A percentile compares a stretch with the other conserved stretches of the same genome.
Conservation (phyloP, 208 protist species). For the Crithidia brevicula region DNA sequence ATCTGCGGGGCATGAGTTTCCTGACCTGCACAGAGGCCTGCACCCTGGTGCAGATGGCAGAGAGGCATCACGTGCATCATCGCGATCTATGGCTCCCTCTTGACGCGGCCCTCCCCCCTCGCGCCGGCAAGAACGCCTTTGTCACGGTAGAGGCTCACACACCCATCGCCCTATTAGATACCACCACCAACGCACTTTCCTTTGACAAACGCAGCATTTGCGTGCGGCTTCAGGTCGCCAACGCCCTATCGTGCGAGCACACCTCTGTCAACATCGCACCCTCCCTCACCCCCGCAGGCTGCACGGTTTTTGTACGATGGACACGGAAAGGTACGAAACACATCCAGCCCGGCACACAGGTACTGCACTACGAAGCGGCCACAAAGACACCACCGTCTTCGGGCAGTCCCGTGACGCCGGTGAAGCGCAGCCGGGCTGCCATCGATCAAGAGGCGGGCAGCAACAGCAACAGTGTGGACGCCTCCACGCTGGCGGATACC, state of each 20-base stretch:
- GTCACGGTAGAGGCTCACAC: conserved; percentile 42
- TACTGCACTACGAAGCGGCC: conserved; percentile 53
- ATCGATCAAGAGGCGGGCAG: background rate
- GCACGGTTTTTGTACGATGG: conserved; percentile 65
- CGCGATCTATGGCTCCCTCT: conserved; percentile 71
- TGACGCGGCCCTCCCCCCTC: conserved; percentile 15
- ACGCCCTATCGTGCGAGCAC: conserved; percentile 9
- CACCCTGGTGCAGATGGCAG: conserved; percentile 41
- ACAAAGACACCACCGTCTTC: background rate
- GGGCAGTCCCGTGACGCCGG: background rate
- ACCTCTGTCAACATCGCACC: conserved; percentile 26
- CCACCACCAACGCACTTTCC: conserved; percentile 20
- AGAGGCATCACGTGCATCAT: conserved; percentile 23
- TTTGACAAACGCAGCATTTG: conserved; percentile 34
- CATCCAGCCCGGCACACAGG: conserved; percentile 27
- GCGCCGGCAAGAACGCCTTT: conserved; percentile 23
- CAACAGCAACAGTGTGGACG: conserved; percentile 8
- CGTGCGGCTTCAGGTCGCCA: conserved; percentile 14
- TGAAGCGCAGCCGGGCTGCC: conserved; percentile 24
- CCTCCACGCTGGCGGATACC: conserved; percentile 21
- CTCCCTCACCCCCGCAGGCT: conserved; percentile 32
- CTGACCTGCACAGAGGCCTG: conserved; percentile 18
- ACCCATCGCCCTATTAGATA: conserved; percentile 48
- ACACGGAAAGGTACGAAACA: conserved; percentile 39
- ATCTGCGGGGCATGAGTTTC: no score